These are phyloP conservation scores for Melanomma pulvis-pyrius DNA, from an alignment of 495 filamentous ascomycete species.

Conservation along the genomic window DNA sequence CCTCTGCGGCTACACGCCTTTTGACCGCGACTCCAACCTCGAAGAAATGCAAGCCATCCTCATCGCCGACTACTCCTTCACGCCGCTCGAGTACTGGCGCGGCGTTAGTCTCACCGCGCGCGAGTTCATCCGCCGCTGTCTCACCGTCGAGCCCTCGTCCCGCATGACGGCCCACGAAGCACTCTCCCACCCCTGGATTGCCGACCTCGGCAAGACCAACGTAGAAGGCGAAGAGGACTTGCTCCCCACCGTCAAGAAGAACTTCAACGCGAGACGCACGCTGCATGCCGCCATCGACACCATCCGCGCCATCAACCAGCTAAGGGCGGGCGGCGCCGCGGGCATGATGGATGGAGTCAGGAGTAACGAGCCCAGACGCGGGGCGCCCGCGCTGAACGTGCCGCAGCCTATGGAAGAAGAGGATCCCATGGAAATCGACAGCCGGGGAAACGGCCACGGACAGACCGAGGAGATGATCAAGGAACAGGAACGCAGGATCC, in stretches of 20 bases:
- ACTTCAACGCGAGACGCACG: constrained; percentile 94
- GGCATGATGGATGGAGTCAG: constrained; percentile 79
- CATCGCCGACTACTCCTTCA: constrained; percentile 93
- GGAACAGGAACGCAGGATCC: constrained; percentile 63
- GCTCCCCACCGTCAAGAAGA: constrained; percentile 93
- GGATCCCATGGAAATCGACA: constrained; percentile 57
- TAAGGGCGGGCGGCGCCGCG: constrained; percentile 77
- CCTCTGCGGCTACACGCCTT: constrained; percentile 96
- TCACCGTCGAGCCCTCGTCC: constrained; percentile 82
- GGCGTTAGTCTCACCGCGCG: constrained; percentile 83
- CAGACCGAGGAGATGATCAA: constrained; percentile 68
- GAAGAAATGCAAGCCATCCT: constrained; percentile 99
- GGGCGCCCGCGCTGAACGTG: constrained; percentile 37
- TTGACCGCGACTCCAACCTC: constrained; percentile 94
- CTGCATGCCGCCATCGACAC: constrained; percentile 97
- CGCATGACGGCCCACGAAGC: constrained; percentile 96
- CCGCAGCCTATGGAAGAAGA: constrained; percentile 38
- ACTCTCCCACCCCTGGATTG: constrained; percentile 85
- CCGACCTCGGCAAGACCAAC: constrained; percentile 51
- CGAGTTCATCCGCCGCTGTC: constrained; percentile 84
- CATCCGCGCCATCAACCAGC: constrained; percentile 95
- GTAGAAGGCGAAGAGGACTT: constrained; percentile 64
- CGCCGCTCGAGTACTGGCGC: constrained; percentile 95
- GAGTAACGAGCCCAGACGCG: constrained; percentile 63
- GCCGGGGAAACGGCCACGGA: constrained; percentile 60